Evolutionary conservation across 2,329 filamentous ascomycete genomes (phyloP).

Genomic region (Polytolypa hystricis): DNA sequence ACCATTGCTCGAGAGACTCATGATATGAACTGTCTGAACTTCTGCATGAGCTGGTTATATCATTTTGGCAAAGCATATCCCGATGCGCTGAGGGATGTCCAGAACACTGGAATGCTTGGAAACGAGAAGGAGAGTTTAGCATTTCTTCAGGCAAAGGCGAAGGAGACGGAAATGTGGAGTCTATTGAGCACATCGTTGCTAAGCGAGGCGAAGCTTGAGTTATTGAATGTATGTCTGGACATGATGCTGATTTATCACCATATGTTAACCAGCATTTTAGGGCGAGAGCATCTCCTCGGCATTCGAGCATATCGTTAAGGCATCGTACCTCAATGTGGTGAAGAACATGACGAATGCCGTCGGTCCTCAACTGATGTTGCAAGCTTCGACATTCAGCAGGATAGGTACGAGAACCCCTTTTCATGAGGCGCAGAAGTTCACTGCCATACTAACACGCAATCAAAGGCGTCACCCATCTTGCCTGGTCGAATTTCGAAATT

Average conservation of each 20-base stretch:
- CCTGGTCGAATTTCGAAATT: conserved; percentile 53
- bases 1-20: conserved; percentile 89
- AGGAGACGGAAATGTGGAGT: conserved; percentile 75
- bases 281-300: conserved; percentile 49
- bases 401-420: conserved; percentile 46
- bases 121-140: conserved; percentile 70
- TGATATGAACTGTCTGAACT: conserved; percentile 86
- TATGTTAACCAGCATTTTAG: conserved; percentile 22
- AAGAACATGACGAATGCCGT: conserved; percentile 62
- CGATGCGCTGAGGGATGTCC: conserved; percentile 56
- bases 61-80: conserved; percentile 85
- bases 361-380: conserved; percentile 61
- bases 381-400: conserved; percentile 62
- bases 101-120: conserved; percentile 62
- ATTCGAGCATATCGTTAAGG: conserved; percentile 69
- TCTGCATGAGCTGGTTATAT: conserved; percentile 89
- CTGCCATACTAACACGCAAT: background rate
- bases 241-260: background rate
- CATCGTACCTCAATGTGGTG: conserved; percentile 69
- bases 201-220: conserved; percentile 70
- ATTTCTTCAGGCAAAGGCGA: conserved; percentile 76
- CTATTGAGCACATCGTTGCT: conserved; percentile 73
- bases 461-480: conserved; percentile 42
- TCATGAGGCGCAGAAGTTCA: no score
- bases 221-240: conserved; percentile 59